A percentile compares a stretch with the other conserved stretches of the same genome.
Evolutionary conservation across 768 basidiomycete species (phyloP).

Genomic region (Galerina marginata): DNA sequence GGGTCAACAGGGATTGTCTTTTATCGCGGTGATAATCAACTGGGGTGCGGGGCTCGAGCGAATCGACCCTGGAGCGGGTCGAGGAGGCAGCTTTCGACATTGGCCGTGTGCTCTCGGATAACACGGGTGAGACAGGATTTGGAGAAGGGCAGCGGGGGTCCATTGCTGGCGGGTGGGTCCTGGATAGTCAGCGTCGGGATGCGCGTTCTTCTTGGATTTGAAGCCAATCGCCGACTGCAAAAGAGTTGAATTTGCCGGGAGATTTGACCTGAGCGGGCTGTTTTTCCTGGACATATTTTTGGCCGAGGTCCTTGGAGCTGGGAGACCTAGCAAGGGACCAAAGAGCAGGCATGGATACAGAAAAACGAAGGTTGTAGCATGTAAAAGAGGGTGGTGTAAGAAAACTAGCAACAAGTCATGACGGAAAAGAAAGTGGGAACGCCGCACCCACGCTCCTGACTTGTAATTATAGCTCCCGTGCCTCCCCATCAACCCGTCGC

Average conservation of each 20-base stretch:
- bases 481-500: slow-evolving; percentile 9
- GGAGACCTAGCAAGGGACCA: slow-evolving; percentile 46
- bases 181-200: slow-evolving; percentile 57
- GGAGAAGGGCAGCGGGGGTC: slow-evolving; percentile 8
- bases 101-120: slow-evolving; percentile 43
- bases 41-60: slow-evolving; percentile 59
- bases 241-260: slow-evolving; percentile 47
- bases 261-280: slow-evolving; percentile 38
- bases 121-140: slow-evolving; percentile 25
- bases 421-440: slow-evolving; percentile 18
- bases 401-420: slow-evolving; percentile 18
- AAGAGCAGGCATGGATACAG: slow-evolving; percentile 41
- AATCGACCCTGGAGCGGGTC: slow-evolving; percentile 59
- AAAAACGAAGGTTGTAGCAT: slow-evolving; percentile 2
- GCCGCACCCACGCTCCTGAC: slow-evolving; percentile 26
- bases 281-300: slow-evolving; percentile 36
- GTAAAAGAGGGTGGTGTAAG: slow-evolving; percentile 20
- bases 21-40: slow-evolving; percentile 46
- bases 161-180: slow-evolving; percentile 41
- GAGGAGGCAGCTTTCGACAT: slow-evolving; percentile 61
- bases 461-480: slow-evolving; percentile 9
- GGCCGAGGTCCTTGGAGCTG: slow-evolving; percentile 35
- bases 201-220: slow-evolving; percentile 60
- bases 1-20: slow-evolving; percentile 62
- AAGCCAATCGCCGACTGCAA: slow-evolving; percentile 68